phyloP scores from a whole-genome alignment of 2,329 filamentous ascomycete genomes.

The Talaromyces amestolkiae region DNA sequence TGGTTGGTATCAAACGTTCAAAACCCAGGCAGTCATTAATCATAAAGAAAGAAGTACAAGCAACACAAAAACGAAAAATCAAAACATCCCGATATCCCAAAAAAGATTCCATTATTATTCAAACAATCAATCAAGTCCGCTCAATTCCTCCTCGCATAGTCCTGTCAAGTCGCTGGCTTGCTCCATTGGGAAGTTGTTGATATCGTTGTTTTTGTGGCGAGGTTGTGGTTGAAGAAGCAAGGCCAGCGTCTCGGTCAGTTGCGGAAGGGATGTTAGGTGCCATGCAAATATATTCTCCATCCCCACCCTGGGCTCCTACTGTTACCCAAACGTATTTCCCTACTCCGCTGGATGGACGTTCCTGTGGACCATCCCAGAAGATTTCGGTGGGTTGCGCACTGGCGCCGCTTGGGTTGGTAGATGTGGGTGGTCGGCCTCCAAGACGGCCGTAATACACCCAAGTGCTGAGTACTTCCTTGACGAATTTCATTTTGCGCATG shows the following conservation, averaged over 20 bases:
- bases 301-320: slow-evolving; percentile 48
- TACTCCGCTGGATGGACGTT: slow-evolving; percentile 44
- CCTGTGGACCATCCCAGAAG: slow-evolving; percentile 45
- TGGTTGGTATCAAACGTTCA: slow-evolving; percentile 12
- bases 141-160: background rate
- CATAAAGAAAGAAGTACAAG: background rate
- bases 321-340: slow-evolving; percentile 54
- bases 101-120: background rate
- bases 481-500: slow-evolving; percentile 43
- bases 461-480: slow-evolving; percentile 40
- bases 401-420: slow-evolving; percentile 20
- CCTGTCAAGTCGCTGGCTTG: background rate
- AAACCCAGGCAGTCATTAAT: slow-evolving; percentile 7
- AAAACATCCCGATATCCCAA: background rate
- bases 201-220: background rate
- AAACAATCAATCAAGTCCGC: background rate
- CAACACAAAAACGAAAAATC: background rate
- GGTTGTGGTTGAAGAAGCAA: background rate
- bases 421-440: slow-evolving; percentile 32
- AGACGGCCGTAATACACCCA: slow-evolving; percentile 41
- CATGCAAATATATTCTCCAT: slow-evolving; percentile 41
- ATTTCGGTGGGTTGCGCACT: slow-evolving; percentile 29
- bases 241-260: background rate
- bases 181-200: background rate
- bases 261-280: background rate